Base-by-base conservation (phyloP, 1,284 basidiomycete species). In the Gomphus sp. region DNA sequence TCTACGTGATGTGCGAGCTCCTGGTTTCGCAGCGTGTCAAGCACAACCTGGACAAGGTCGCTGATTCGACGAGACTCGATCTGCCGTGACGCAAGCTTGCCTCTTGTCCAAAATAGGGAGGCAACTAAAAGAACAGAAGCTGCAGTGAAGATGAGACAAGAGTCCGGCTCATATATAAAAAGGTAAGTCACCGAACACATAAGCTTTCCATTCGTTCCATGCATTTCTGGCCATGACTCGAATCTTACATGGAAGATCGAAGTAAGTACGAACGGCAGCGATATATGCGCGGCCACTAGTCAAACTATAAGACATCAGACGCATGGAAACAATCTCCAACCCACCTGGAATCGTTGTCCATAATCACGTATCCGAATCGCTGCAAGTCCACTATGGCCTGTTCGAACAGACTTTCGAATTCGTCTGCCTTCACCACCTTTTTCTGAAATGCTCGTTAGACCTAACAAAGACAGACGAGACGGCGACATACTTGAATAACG, bases 1-100 rank as follows among this genome's bases (percentile, higher is more conserved):
- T 97, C 93, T 62, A 83, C 81, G 69, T 93, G 86, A 72, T 98
- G 86, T 4, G 84, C 81, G 62, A 89, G 76, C 69, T 96, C 92
- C 74, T 93, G 91, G 68, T 91, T 89, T 66, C 89, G 89, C 62
- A 97, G 78, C 14, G 84, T 83, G 63, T 89, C 86, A 34, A 96
- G 80, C 3, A 88, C 88, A 60, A 89, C 81, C 67, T 87, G 84
- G 18, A 92, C 91, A 50, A 96, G 77, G 66, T 84, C 82, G 57
- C 84, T 80, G 49, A 91, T 85, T 63, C 85, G 87, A 65, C 79
- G 80, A 63, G 77, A 79, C 70, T 94, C 89, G n/a, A 77, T 72
- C 65, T 74, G 76, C 61, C 77, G 79, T 63, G 75, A 78, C 55
- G 79, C 75, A 62, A 80, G 73, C 52, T 76, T 74, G 53, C 73